phyloP scores from a whole-genome alignment of 2,329 filamentous ascomycete species.

The Hirsutella thompsonii region DNA sequence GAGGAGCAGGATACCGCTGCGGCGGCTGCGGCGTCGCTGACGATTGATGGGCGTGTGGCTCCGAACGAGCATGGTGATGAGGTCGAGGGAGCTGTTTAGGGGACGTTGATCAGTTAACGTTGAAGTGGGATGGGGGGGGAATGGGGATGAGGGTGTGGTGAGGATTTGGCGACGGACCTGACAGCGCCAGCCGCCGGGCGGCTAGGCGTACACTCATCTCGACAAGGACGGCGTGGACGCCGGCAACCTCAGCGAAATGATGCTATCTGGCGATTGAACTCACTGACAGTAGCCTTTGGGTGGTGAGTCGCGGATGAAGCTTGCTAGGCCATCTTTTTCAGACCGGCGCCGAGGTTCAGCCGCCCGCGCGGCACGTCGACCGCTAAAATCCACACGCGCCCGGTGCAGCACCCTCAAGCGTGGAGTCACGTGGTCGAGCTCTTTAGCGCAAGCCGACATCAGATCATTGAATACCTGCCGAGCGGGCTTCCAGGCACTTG shows the following conservation, averaged over 20 bases:
- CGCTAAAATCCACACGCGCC: no score
- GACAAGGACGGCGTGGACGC: background rate
- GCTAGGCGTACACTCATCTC: slow-evolving; percentile 55
- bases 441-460: slow-evolving; percentile 22
- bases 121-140: background rate
- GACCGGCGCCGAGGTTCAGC: background rate
- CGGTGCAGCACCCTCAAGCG: no score
- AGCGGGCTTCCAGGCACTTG: no score
- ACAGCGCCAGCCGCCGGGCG: slow-evolving; percentile 44
- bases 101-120: no score
- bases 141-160: background rate
- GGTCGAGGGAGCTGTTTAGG: background rate
- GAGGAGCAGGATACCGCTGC: slow-evolving; percentile 7
- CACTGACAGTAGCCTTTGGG: no score
- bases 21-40: slow-evolving; percentile 8
- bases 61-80: background rate
- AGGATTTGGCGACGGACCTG: slow-evolving; percentile 32
- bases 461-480: slow-evolving; percentile 11
- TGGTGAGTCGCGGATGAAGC: background rate
- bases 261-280: no score
- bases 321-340: background rate
- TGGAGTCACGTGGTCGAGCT: slow-evolving; percentile 8
- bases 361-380: background rate
- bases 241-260: background rate
- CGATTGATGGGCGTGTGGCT: slow-evolving; percentile 6